Conservation (phyloP, 306 rosid species). For the Dryas drummondii region DNA sequence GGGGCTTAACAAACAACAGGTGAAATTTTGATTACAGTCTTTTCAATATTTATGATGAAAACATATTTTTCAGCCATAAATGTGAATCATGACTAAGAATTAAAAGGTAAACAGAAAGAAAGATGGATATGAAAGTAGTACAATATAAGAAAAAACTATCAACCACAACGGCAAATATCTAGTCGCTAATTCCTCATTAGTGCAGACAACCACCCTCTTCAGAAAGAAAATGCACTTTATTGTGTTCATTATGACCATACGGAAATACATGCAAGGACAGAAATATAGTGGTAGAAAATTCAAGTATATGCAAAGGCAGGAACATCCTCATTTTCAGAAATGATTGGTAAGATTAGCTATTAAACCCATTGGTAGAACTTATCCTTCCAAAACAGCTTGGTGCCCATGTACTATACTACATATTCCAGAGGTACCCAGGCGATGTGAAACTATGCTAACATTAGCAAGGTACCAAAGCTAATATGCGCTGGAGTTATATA, state of each 20-base stretch:
- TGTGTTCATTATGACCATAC: not conserved
- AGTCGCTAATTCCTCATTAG: not conserved
- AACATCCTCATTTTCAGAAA: not conserved
- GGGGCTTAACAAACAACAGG: constrained; percentile 63
- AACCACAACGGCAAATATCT: not conserved
- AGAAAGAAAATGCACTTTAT: not conserved
- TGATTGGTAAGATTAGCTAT: not conserved
- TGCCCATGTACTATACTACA: too few species aligned
- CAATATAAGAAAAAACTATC: not conserved
- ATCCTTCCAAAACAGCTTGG: too few species aligned
- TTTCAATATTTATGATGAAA: constrained; percentile 13
- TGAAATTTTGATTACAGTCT: constrained; percentile 6
- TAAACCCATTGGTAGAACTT: too few species aligned
- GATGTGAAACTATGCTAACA: too few species aligned
- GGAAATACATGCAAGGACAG: not conserved
- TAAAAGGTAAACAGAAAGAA: not conserved
- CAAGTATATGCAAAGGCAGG: not conserved
- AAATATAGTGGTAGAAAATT: not conserved
- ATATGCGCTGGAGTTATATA: not conserved
- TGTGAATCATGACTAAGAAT: not conserved
- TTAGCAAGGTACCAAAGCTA: not conserved
- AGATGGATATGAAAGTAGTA: not conserved
- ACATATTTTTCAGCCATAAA: not conserved
- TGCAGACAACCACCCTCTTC: not conserved
- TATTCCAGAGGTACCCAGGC: too few species aligned